phyloP scores from a whole-genome alignment of 768 basidiomycete genomes.

The Russula abietina region DNA sequence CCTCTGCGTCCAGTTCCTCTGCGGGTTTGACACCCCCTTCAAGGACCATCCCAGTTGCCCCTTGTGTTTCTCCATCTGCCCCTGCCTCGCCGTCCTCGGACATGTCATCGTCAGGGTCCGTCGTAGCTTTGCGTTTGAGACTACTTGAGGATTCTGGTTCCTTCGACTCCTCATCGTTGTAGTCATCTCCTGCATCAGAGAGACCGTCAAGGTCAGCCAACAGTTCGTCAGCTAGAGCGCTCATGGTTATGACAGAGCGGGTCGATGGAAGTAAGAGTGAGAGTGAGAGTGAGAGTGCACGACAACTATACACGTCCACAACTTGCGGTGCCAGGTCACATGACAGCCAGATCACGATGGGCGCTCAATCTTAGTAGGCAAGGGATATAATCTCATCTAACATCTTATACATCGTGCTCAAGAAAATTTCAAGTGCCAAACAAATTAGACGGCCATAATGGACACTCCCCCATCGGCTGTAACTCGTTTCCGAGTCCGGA shows the following conservation, averaged over 20 bases:
- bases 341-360: background rate
- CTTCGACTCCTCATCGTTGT: constrained; percentile 37
- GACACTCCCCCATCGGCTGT: constrained; percentile 64
- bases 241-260: constrained; percentile 41
- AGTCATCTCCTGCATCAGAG: constrained; percentile 52
- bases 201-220: constrained; percentile 87
- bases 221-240: constrained; percentile 84
- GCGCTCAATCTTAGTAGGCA: too few relatives aligned
- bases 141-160: constrained; percentile 31
- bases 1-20: constrained; percentile 92
- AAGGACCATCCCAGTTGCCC: constrained; percentile 54
- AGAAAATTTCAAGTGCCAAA: background rate
- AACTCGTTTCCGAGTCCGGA: constrained; percentile 56
- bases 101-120: constrained; percentile 49
- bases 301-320: background rate
- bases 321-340: constrained; percentile 1
- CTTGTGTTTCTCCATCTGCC: constrained; percentile 37
- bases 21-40: constrained; percentile 89
- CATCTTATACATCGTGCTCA: too few relatives aligned
- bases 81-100: constrained; percentile 49
- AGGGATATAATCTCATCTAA: too few relatives aligned
- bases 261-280: background rate
- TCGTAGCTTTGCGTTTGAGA: constrained; percentile 59
- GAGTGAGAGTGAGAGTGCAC: too few relatives aligned
- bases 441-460: constrained; percentile 34